Evolutionary conservation across 2,329 filamentous ascomycete species (phyloP).

Genomic region (Fusarium agapanthi): DNA sequence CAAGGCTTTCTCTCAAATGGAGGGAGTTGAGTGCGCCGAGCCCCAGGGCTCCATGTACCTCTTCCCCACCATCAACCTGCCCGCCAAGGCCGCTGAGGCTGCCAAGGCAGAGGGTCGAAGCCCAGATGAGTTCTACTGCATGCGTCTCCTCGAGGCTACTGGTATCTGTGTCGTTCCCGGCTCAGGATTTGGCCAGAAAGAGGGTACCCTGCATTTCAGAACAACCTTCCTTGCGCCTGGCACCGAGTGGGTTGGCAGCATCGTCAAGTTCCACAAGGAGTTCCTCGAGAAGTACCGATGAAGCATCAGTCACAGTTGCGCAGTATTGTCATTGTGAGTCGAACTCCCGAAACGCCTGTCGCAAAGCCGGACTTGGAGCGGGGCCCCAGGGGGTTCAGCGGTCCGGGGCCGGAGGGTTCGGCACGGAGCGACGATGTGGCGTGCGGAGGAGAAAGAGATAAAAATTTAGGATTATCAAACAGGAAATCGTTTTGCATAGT

Average conservation of each 20-base stretch:
- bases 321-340: background rate
- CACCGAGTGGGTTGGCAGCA: conserved; percentile 90
- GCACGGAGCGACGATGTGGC: background rate
- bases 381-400: conserved; percentile 5
- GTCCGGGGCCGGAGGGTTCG: conserved; percentile 13
- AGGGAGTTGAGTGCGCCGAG: conserved; percentile 88
- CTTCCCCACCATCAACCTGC: conserved; percentile 90
- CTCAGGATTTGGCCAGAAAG: conserved; percentile 92
- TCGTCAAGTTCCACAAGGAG: conserved; percentile 88
- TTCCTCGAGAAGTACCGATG: conserved; percentile 85
- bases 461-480: background rate
- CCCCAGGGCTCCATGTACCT: conserved; percentile 99
- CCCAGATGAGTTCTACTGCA: conserved; percentile 93
- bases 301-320: conserved; percentile 3
- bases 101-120: conserved; percentile 77
- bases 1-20: conserved; percentile 92
- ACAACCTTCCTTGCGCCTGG: conserved; percentile 97
- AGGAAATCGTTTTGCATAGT: conserved; percentile 19
- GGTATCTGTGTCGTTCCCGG: conserved; percentile 95
- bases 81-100: conserved; percentile 77
- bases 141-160: conserved; percentile 89
- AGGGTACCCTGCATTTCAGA: conserved; percentile 90
- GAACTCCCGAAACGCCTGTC: background rate
- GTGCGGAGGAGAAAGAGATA: conserved; percentile 2
- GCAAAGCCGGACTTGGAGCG: conserved; percentile 5